phyloP scores from a whole-genome alignment of 2,329 filamentous ascomycete species.

The Lachnellula subtilissima region DNA sequence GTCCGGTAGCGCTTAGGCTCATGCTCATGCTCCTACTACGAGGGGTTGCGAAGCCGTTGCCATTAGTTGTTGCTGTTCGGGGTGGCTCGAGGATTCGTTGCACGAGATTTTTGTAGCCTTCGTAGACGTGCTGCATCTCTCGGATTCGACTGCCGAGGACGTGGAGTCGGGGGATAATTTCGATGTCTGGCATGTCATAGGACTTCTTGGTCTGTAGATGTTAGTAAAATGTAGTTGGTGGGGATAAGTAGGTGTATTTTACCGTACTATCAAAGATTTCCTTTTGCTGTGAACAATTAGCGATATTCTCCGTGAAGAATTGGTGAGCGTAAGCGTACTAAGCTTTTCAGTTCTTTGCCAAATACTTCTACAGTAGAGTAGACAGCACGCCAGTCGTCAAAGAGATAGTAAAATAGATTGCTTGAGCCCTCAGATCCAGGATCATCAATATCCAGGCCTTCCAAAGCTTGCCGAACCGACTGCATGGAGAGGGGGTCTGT shows the following conservation, averaged over 20 bases:
- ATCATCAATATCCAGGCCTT: conserved; percentile 27
- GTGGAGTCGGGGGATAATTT: conserved; percentile 55
- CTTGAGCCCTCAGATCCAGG: conserved; percentile 48
- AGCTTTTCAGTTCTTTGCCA: conserved; percentile 42
- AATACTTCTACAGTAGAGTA: conserved; percentile 48
- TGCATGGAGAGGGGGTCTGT: conserved; percentile 28
- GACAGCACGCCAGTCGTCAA: conserved; percentile 60
- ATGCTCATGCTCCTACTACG: conserved; percentile 31
- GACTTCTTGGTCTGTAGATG: conserved; percentile 31
- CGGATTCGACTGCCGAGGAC: conserved; percentile 56
- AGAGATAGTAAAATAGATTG: conserved; percentile 61
- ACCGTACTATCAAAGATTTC: conserved; percentile 28
- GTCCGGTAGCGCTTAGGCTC: conserved; percentile 9
- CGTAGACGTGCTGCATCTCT: conserved; percentile 55
- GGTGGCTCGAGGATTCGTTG: conserved; percentile 44
- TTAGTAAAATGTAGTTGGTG: neutral
- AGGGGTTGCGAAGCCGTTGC: neutral
- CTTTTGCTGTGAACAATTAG: conserved; percentile 13
- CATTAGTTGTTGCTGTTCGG: conserved; percentile 3
- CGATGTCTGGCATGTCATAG: conserved; percentile 37
- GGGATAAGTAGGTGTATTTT: neutral
- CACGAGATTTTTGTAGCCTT: conserved; percentile 56
- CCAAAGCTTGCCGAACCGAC: conserved; percentile 26
- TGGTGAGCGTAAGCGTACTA: conserved; percentile 41
- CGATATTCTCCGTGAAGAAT: neutral